Conservation (phyloP, 169 alveolate species). For the Neospora caninum region DNA sequence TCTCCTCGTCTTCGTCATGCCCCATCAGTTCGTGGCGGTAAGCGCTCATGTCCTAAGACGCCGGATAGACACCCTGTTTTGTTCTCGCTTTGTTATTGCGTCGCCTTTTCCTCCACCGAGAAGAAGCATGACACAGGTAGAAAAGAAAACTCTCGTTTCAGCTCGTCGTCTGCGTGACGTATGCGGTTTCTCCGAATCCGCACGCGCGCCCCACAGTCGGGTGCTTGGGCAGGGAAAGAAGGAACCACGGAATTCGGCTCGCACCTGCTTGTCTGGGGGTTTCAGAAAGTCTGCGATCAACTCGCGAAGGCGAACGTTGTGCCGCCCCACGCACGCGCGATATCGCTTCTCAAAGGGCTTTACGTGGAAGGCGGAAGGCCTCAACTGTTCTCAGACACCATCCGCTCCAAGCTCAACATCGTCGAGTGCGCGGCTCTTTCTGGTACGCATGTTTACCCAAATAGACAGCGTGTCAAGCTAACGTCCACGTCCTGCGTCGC, state of each 20-base stretch:
- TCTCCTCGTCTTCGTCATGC: conserved; percentile 87
- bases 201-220: too few species aligned
- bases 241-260: too few species aligned
- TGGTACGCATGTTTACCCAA: neutral
- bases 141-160: too few species aligned
- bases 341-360: conserved; percentile 63
- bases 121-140: too few species aligned
- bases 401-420: conserved; percentile 37
- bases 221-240: too few species aligned
- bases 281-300: conserved; percentile 59
- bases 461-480: too few species aligned
- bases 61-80: too few species aligned
- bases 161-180: too few species aligned
- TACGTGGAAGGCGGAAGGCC: conserved; percentile 12
- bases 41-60: neutral
- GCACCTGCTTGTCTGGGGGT: neutral
- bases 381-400: conserved; percentile 34
- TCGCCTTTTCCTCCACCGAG: too few species aligned
- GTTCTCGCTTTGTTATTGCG: too few species aligned
- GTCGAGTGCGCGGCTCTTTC: conserved; percentile 33
- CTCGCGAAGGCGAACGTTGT: conserved; percentile 59
- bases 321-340: conserved; percentile 65
- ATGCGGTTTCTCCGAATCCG: too few species aligned
- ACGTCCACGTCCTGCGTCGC: too few species aligned
- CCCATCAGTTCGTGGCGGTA: conserved; percentile 87